These are phyloP conservation scores for Paraconiothyrium brasiliense DNA, from an alignment of 2,329 filamentous ascomycete genomes.

Conservation along the genomic window DNA sequence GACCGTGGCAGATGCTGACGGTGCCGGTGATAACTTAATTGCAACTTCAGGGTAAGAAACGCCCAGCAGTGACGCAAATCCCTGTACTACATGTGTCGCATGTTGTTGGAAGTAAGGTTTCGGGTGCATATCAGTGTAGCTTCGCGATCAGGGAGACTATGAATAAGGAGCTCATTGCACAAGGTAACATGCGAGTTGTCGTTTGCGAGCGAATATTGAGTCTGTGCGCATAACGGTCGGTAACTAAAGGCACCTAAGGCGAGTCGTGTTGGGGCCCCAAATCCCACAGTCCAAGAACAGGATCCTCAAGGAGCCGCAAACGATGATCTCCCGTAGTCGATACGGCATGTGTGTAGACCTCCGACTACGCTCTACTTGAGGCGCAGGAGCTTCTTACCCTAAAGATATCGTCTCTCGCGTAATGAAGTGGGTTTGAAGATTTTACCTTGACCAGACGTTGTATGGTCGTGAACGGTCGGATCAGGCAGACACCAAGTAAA, in stretches of 20 bases:
- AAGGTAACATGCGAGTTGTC: background rate
- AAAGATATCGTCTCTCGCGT: background rate
- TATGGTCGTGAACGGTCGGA: background rate
- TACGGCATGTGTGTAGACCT: background rate
- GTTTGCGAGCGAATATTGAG: background rate
- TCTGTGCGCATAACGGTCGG: constrained; percentile 7
- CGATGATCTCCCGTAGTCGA: constrained; percentile 7
- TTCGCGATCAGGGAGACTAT: background rate
- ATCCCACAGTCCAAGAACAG: background rate
- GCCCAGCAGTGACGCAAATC: background rate
- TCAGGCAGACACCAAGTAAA: no score
- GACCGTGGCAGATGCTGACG: constrained; percentile 11
- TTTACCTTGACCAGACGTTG: background rate
- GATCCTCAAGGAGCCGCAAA: constrained; percentile 13
- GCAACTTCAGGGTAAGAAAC: constrained; percentile 3
- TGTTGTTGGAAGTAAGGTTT: no score
- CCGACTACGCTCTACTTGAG: background rate
- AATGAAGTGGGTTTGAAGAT: background rate
- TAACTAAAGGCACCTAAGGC: background rate
- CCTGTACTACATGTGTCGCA: background rate
- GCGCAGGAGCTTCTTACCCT: background rate
- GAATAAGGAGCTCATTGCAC: background rate
- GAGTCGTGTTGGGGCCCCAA: constrained; percentile 10
- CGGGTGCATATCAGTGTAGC: background rate
- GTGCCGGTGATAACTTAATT: constrained; percentile 12